A percentile compares a stretch with the other conserved stretches of the same genome.
Conservation (phyloP, 768 basidiomycete genomes). For the Peribolospora baueri region DNA sequence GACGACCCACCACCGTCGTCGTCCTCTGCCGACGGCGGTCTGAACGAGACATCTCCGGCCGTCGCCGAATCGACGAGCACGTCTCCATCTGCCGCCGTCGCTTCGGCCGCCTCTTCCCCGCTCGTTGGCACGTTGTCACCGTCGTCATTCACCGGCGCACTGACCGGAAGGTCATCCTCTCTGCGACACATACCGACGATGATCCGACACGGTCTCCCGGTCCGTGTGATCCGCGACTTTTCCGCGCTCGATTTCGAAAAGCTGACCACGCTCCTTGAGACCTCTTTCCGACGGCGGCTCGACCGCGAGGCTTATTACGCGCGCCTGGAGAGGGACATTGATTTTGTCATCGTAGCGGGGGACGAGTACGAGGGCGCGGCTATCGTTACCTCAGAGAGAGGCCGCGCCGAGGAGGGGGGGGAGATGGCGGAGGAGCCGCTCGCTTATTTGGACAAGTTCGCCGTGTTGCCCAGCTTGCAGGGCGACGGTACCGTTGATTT, state of each 20-base stretch:
- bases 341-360: slow-evolving; percentile 80
- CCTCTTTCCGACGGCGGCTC: slow-evolving; percentile 53
- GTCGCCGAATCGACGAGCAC: too few relatives aligned
- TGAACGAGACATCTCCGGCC: too few relatives aligned
- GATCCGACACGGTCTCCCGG: slow-evolving; percentile 62
- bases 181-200: slow-evolving; percentile 61
- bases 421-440: slow-evolving; percentile 25
- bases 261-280: slow-evolving; percentile 59
- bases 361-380: slow-evolving; percentile 77
- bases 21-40: too few relatives aligned
- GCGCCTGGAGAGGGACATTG: slow-evolving; percentile 49
- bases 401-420: neutral
- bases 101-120: slow-evolving; percentile 19
- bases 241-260: slow-evolving; percentile 41
- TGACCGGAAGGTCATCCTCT: too few relatives aligned
- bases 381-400: slow-evolving; percentile 41
- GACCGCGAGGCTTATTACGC: slow-evolving; percentile 50
- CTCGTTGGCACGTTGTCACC: too few relatives aligned
- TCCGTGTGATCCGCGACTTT: slow-evolving; percentile 47
- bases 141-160: too few relatives aligned
- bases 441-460: slow-evolving; percentile 95
- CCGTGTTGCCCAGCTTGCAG: slow-evolving; percentile 77
- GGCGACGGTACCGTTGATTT: slow-evolving; percentile 99
- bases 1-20: slow-evolving; percentile 20
- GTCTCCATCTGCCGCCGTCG: slow-evolving; percentile 24